Conservation (phyloP, 176 grass and related monocot species). For the Oryza officinalis region DNA sequence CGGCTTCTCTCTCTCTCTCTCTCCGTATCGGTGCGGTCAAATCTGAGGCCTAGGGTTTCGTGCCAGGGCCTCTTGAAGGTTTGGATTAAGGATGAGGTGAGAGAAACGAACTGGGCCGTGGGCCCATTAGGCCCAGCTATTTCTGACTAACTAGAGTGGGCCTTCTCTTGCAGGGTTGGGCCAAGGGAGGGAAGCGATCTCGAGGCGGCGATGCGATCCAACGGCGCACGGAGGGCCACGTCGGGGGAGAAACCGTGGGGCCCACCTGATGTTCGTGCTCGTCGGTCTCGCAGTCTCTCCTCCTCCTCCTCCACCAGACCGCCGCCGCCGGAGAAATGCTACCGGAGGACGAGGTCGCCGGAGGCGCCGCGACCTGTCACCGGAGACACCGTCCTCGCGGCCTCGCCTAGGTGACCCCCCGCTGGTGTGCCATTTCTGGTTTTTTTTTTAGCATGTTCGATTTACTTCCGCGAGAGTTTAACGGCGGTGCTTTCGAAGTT, state of each 20-base stretch:
- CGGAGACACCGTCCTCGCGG: not conserved
- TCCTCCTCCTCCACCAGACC: no score
- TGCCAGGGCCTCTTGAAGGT: not conserved
- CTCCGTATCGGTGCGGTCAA: slow-evolving; percentile 7
- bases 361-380: no score
- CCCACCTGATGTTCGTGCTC: not conserved
- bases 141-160: not conserved
- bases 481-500: not conserved
- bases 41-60: slow-evolving; percentile 30
- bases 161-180: slow-evolving; percentile 20
- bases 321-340: not conserved
- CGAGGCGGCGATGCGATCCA: not conserved
- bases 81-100: not conserved
- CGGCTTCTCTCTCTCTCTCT: not conserved
- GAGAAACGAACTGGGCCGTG: not conserved
- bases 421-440: not conserved
- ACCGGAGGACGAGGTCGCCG: not conserved
- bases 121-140: not conserved
- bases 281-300: no score
- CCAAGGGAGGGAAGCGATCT: not conserved
- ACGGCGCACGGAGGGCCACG: not conserved
- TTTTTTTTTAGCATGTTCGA: not conserved
- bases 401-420: not conserved
- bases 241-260: not conserved
- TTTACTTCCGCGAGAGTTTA: not conserved